Evolutionary conservation across 202 grass and related monocot genomes (phyloP).

Genomic region (Digitaria exilis): DNA sequence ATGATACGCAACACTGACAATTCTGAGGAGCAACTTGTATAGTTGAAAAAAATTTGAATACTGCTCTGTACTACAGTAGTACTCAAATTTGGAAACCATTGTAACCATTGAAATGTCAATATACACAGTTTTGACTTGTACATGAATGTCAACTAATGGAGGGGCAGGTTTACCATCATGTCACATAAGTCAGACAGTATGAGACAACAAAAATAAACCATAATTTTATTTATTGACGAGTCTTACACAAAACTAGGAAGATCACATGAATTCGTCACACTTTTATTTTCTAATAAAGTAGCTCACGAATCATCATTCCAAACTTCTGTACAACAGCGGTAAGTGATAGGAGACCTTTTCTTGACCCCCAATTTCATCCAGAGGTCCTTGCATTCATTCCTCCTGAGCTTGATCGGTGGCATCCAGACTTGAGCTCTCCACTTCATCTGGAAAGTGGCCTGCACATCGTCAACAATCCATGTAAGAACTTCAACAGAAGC

Average conservation of each 20-base stretch:
- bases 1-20: not conserved
- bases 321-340: slow-evolving; percentile 37
- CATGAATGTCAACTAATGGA: not conserved
- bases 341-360: not conserved
- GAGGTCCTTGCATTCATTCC: slow-evolving; percentile 18
- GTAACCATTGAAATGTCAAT: not conserved
- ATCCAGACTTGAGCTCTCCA: not conserved
- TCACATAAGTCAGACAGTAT: not conserved
- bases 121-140: not conserved
- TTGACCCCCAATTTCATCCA: slow-evolving; percentile 12
- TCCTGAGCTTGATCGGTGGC: slow-evolving; percentile 1
- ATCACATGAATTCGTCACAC: slow-evolving; percentile 22
- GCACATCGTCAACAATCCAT: slow-evolving; percentile 1
- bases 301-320: slow-evolving; percentile 31
- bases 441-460: slow-evolving; percentile 41
- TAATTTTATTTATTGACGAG: not conserved
- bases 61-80: slow-evolving; percentile 5
- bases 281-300: slow-evolving; percentile 22
- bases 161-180: not conserved
- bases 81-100: slow-evolving; percentile 8
- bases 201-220: not conserved
- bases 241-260: slow-evolving; percentile 27
- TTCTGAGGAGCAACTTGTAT: slow-evolving; percentile 43
- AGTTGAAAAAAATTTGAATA: slow-evolving; percentile 24
- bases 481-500: not conserved